phyloP scores from a whole-genome alignment of 2,329 filamentous ascomycete species.

The Penicillium sp. region DNA sequence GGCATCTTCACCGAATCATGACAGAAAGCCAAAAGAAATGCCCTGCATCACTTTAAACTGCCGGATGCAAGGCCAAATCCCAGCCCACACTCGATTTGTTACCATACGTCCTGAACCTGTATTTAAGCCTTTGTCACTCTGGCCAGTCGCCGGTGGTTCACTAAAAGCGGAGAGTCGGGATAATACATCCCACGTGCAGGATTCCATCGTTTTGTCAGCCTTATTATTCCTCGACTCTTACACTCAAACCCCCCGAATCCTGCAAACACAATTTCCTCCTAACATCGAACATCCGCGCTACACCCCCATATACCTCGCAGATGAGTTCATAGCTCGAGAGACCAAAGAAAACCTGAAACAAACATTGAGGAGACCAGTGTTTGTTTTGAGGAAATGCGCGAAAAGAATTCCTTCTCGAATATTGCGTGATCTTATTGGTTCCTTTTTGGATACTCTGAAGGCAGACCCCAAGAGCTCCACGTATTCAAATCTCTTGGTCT shows the following conservation, averaged over 20 bases:
- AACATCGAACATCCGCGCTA: conserved; percentile 12
- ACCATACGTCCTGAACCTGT: not conserved
- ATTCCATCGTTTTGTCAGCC: conserved; percentile 17
- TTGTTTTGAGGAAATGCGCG: not conserved
- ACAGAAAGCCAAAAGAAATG: not conserved
- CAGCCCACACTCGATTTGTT: not conserved
- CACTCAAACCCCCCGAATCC: not conserved
- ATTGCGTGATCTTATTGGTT: conserved; percentile 11
- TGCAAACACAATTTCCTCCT: conserved; percentile 7
- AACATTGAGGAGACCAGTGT: not conserved
- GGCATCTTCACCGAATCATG: not conserved
- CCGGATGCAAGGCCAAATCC: not conserved
- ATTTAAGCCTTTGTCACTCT: not conserved
- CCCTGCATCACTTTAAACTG: not conserved
- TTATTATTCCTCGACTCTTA: conserved; percentile 17
- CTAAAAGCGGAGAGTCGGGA: not conserved
- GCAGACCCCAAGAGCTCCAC: not conserved
- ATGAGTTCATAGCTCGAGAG: conserved; percentile 14
- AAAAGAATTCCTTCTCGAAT: conserved; percentile 11
- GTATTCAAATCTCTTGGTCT: conserved; percentile 2
- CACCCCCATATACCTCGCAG: conserved; percentile 13
- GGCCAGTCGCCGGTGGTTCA: not conserved
- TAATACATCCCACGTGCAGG: conserved; percentile 4
- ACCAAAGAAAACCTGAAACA: not conserved
- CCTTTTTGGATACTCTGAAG: conserved; percentile 8